Evolutionary conservation across 495 filamentous ascomycete genomes (phyloP).

Genomic region (Trichoderma orchidacearum): DNA sequence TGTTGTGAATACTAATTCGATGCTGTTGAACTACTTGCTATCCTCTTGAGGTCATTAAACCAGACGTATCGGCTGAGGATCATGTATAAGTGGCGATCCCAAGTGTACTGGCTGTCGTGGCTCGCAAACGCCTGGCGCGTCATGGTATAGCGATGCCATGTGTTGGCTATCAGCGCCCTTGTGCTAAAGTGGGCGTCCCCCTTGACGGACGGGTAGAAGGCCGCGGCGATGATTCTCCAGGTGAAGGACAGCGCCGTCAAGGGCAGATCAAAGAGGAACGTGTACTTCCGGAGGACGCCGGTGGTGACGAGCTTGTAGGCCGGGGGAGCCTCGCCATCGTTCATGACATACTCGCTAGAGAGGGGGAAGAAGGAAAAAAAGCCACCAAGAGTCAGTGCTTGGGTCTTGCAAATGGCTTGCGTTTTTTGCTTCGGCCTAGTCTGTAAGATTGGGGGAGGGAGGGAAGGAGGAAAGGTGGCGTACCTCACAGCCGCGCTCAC

Average conservation of each 20-base stretch:
- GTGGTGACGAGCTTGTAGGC: constrained; percentile 23
- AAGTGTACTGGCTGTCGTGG: constrained; percentile 25
- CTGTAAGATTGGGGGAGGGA: not conserved
- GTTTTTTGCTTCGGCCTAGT: not conserved
- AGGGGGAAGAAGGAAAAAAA: no score
- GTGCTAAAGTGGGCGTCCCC: constrained; percentile 10
- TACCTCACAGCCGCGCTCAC: constrained; percentile 29
- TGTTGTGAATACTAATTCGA: not conserved
- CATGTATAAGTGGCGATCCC: constrained; percentile 29
- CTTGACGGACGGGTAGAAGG: constrained; percentile 14
- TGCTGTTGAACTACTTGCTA: constrained; percentile 5
- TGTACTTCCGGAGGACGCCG: constrained; percentile 23
- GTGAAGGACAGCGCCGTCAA: constrained; percentile 22
- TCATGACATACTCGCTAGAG: constrained; percentile 15
- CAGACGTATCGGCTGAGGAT: constrained; percentile 27
- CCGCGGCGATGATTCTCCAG: constrained; percentile 20
- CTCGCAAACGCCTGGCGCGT: constrained; percentile 20
- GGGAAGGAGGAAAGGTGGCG: constrained; percentile 1
- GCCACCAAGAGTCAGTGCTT: constrained; percentile 3
- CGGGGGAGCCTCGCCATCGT: constrained; percentile 16
- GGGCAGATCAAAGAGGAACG: constrained; percentile 22
- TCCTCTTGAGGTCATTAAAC: constrained; percentile 26
- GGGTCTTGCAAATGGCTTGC: not conserved
- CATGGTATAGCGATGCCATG: constrained; percentile 19
- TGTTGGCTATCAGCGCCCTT: constrained; percentile 19